Conservation (phyloP, 305 asterid species). For the Solanum hybrid region DNA sequence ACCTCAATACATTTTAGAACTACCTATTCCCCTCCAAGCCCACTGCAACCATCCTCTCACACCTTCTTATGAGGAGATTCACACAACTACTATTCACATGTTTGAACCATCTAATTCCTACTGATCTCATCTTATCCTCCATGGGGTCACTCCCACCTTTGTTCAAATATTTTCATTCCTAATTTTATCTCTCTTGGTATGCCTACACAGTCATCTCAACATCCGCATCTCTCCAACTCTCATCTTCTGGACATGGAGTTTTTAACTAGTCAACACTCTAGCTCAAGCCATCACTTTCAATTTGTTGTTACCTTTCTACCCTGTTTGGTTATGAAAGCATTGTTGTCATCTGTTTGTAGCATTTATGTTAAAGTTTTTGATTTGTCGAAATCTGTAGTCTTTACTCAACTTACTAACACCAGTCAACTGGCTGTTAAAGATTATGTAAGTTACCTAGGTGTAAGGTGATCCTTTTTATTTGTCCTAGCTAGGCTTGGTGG, state of each 20-base stretch:
- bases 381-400: neutral
- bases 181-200: neutral
- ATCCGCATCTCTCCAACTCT: neutral
- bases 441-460: constrained; percentile 18
- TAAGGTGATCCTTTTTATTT: neutral
- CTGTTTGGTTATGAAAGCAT: neutral
- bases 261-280: neutral
- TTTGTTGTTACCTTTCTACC: neutral
- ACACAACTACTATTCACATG: too few relatives aligned
- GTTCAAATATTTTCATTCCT: neutral
- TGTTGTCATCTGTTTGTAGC: neutral
- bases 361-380: neutral
- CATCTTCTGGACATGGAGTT: neutral
- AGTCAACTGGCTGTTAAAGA: constrained; percentile 48
- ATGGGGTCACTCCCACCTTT: neutral
- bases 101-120: too few relatives aligned
- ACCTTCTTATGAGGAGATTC: too few relatives aligned
- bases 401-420: neutral
- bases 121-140: neutral
- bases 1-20: neutral
- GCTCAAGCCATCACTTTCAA: neutral
- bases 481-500: too few relatives aligned
- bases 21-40: neutral
- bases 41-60: neutral
- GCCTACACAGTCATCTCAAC: neutral